Conservation (phyloP, 2,329 filamentous ascomycete species). For the Phialocephala sp. region DNA sequence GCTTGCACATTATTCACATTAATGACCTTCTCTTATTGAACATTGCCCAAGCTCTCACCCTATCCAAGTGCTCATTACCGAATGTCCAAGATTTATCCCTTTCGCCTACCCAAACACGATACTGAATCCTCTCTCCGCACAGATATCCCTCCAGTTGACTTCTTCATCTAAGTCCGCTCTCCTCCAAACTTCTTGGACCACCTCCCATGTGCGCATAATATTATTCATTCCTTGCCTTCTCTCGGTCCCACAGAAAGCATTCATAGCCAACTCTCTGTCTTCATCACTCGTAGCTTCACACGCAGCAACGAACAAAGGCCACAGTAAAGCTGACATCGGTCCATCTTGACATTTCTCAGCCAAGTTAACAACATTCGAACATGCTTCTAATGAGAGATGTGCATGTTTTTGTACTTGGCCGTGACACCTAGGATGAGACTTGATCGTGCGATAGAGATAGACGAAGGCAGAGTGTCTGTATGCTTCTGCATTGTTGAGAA, state of each 20-base stretch:
- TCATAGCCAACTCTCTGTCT: constrained; percentile 58
- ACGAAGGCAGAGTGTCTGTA: constrained; percentile 55
- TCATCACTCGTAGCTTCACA: constrained; percentile 59
- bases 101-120: constrained; percentile 60
- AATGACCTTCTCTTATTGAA: constrained; percentile 19
- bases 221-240: constrained; percentile 69
- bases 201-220: constrained; percentile 64
- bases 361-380: constrained; percentile 59
- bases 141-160: constrained; percentile 58
- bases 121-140: constrained; percentile 61
- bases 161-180: constrained; percentile 49
- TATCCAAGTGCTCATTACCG: not conserved
- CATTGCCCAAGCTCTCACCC: not conserved
- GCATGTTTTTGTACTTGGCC: constrained; percentile 59
- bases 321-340: constrained; percentile 67
- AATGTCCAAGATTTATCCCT: not conserved
- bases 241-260: constrained; percentile 59
- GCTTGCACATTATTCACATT: constrained; percentile 43
- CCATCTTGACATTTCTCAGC: constrained; percentile 47
- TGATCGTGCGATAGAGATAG: constrained; percentile 48
- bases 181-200: constrained; percentile 66
- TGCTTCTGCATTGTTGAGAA: constrained; percentile 54
- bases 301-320: constrained; percentile 67
- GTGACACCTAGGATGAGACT: constrained; percentile 53
- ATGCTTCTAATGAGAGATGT: constrained; percentile 57